Base-by-base conservation (phyloP, 2,329 filamentous ascomycete species). In the Aaosphaeria arxii region DNA sequence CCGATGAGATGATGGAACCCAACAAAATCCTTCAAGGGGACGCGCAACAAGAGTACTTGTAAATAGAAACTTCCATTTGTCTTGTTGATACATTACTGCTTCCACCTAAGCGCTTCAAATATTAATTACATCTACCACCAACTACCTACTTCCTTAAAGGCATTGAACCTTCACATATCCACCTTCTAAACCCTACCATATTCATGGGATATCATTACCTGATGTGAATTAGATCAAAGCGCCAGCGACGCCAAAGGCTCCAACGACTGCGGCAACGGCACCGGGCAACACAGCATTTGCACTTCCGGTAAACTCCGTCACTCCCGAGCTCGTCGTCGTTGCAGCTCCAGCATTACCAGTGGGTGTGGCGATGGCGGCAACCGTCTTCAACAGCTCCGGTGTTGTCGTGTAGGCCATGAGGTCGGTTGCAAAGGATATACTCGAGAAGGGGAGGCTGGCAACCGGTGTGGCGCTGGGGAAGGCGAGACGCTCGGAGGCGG, bases 351-450 rank as follows among this genome's bases (percentile, higher is more conserved):
- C 31, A 32, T 44, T 50, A 1, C 46, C 49, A 0, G 24, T 28
- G 7, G 48, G n/a, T 9, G 53, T 57, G 7, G 56, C 51, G n/a
- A 62, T 40, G 6, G 61, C 54, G 40, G 53, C 58, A 44, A 58
- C 46, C 5, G 61, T 64, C 44, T 61, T 51, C 1, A 63, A 56
- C 39, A 64, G 42, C 43, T 50, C 52, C 1, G 59, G 59, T 3
- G 59, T 64, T 1, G 57, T 62, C 1, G 61, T 48, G 44, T 57
- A 64, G 1, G 53, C 53, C 55, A 59, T 59, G 5, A 54, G 30
- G 40, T 64, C 60, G 0, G 46, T 49, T 7, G 29, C 50, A n/a
- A 64, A 62, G n/a, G 55, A 47, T 2, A 64, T 48, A n/a, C 50
- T 60, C 1, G 55, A 41, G 30, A 63, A 55, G 7, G 61, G 57